Evolutionary conservation across 1,139 yeast genomes (phyloP).

Genomic region (Sugiyamaella xylanicola): DNA sequence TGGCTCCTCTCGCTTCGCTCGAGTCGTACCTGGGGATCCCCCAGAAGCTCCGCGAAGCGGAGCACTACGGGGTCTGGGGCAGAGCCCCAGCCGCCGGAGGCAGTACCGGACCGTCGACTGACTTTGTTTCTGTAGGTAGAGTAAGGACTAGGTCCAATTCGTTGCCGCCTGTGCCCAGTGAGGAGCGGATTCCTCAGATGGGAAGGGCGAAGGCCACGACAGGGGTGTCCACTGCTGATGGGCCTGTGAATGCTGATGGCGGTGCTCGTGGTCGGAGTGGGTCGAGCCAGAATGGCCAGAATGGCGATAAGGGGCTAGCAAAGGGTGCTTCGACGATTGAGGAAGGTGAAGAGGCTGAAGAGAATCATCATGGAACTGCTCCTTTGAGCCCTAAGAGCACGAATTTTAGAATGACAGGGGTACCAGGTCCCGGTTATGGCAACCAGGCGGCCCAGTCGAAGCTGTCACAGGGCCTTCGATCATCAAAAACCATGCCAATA

Average conservation of each 20-base stretch:
- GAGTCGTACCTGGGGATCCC: too few species aligned
- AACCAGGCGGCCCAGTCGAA: conserved; percentile 9
- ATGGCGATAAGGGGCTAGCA: neutral
- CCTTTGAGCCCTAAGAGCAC: neutral
- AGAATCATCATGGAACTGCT: neutral
- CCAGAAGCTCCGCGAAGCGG: too few species aligned
- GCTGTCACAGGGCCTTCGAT: conserved; percentile 15
- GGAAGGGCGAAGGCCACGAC: neutral
- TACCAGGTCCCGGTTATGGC: neutral
- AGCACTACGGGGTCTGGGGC: too few species aligned
- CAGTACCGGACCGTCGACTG: neutral
- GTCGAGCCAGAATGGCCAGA: neutral
- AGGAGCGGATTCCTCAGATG: conserved; percentile 6
- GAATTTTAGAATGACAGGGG: neutral
- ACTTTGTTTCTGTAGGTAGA: conserved; percentile 12
- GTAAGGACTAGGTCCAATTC: conserved; percentile 19
- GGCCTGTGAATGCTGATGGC: neutral
- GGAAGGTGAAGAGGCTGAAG: conserved; percentile 17
- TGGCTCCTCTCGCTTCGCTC: too few species aligned
- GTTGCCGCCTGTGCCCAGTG: conserved; percentile 14
- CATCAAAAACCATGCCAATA: neutral
- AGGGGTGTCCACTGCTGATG: neutral
- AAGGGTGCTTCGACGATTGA: conserved; percentile 13
- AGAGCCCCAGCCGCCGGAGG: conserved; percentile 15
- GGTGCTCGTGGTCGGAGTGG: neutral